Conservation (phyloP, 768 basidiomycete genomes). For the Lactifluus subvellereus region DNA sequence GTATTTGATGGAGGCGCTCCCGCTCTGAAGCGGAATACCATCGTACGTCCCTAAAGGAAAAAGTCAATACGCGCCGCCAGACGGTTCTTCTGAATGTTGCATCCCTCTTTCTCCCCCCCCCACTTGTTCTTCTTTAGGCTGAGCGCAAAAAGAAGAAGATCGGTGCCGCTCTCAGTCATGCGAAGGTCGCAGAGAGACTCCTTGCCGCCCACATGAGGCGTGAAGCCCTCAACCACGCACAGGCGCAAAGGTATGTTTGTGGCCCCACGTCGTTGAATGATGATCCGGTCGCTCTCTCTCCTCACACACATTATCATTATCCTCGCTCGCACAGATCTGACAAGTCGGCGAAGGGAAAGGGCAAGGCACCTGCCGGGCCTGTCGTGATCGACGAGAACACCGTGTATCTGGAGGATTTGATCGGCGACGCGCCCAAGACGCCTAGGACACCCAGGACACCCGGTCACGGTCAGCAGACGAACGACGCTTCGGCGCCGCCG, state of each 20-base stretch:
- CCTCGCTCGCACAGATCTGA: conserved; percentile 1
- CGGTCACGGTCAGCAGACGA: conserved; percentile 18
- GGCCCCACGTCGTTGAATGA: too few species aligned
- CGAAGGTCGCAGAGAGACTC: conserved; percentile 82
- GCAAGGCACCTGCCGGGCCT: conserved; percentile 40
- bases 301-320: too few species aligned
- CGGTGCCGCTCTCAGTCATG: conserved; percentile 83
- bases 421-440: conserved; percentile 48
- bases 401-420: conserved; percentile 87
- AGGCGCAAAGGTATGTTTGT: conserved; percentile 37
- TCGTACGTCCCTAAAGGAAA: conserved; percentile 46
- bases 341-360: conserved; percentile 37
- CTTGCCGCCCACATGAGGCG: conserved; percentile 90
- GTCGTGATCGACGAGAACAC: conserved; percentile 61
- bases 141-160: conserved; percentile 88
- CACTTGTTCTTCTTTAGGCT: conserved; percentile 40
- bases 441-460: conserved; percentile 37
- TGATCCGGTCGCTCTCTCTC: too few species aligned
- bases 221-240: conserved; percentile 70
- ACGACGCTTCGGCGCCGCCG: conserved; percentile 25
- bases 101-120: not conserved
- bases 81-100: conserved; percentile 14
- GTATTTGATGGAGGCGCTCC: conserved; percentile 99
- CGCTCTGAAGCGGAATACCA: conserved; percentile 77
- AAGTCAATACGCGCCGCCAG: not conserved